Evolutionary conservation across 768 basidiomycete genomes (phyloP), one percentile per base, ranked within the genome.

Genomic region (Tylopilus sp.): DNA sequence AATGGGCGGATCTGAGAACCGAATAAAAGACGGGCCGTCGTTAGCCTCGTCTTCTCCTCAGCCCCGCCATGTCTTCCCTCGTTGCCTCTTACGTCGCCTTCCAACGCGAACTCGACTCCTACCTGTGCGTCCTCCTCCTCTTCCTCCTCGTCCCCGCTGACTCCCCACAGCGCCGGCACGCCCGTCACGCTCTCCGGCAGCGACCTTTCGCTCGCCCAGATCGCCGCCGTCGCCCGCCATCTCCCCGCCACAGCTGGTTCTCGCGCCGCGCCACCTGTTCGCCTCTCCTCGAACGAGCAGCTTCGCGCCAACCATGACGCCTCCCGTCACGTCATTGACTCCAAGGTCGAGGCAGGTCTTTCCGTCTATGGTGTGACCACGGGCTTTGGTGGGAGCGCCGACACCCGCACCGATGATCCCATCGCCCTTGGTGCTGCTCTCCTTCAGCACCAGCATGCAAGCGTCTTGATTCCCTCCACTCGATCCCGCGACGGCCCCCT

Each of bases 381-480:
- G 2, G 92, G 92, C 42, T 94, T 90, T 62, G 92, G 91, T 36
- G 91, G 90, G n/a, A 87, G 85, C 61, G 91, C 91, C 12, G 87
- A 92, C 66, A 92, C 90, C 1, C 82, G 91, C 21, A 93, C 91
- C 0, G 79, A 85, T 58, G 74, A 89, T 48, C 83, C 89, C 21
- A 65, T 87, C 54, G 73, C 84, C 11, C 83, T 94, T 25, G 90
- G 87, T 21, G 79, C 83, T 56, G 86, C 88, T n/a, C 80, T 92
- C n/a, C 76, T 92, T 25, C 90, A 93, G 64, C 87, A 90, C 62
- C 87, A 91, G 63, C 87, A 91, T 54, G 73, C 75, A 48, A 92
- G 92, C 31, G 81, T 92, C 2, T 6, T 71, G 26, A 75, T 86
- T 9, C 83, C 90, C 42, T 82, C 86, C 0, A 78, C 82, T 11